These are phyloP conservation scores for Linderniella brevidens DNA, from an alignment of 257 asterid genomes.

Conservation along the genomic window DNA sequence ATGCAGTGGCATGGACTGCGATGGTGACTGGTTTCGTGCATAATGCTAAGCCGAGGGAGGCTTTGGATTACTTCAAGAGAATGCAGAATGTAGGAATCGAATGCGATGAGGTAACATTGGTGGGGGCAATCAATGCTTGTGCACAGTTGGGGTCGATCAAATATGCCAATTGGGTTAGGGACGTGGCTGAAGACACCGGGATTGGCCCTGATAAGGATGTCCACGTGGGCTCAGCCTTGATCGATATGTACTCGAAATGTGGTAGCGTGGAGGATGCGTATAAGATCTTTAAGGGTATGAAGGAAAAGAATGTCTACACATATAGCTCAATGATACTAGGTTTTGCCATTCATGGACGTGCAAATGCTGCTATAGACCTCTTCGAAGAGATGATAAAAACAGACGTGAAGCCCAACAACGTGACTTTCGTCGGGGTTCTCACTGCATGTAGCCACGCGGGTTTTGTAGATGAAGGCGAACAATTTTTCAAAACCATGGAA, in stretches of 20 bases:
- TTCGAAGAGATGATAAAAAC: slow-evolving; percentile 55
- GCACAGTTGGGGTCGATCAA: slow-evolving; percentile 52
- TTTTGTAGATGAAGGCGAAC: slow-evolving; percentile 40
- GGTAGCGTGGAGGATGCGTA: slow-evolving; percentile 55
- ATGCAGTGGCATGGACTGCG: slow-evolving; percentile 74
- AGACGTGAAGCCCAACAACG: slow-evolving; percentile 41
- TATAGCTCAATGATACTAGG: slow-evolving; percentile 66
- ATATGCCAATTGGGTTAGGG: slow-evolving; percentile 42
- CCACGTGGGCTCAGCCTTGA: slow-evolving; percentile 58
- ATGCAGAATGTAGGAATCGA: slow-evolving; percentile 51
- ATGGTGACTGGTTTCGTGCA: slow-evolving; percentile 72
- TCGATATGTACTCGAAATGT: slow-evolving; percentile 82
- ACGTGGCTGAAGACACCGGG: slow-evolving; percentile 40
- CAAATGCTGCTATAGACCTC: slow-evolving; percentile 34
- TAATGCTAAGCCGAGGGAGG: slow-evolving; percentile 55
- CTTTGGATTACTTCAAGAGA: slow-evolving; percentile 40
- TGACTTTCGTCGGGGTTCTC: slow-evolving; percentile 65
- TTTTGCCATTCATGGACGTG: slow-evolving; percentile 59
- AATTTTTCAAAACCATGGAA: slow-evolving; percentile 41
- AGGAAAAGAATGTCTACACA: slow-evolving; percentile 38
- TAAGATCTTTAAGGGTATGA: slow-evolving; percentile 28
- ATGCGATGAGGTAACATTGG: slow-evolving; percentile 52
- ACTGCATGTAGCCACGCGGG: slow-evolving; percentile 79
- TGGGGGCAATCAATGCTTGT: slow-evolving; percentile 59
- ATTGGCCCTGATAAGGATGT: slow-evolving; percentile 24